Evolutionary conservation across 2,329 filamentous ascomycete genomes (phyloP).

Genomic region (Aureobasidium mangrovei): DNA sequence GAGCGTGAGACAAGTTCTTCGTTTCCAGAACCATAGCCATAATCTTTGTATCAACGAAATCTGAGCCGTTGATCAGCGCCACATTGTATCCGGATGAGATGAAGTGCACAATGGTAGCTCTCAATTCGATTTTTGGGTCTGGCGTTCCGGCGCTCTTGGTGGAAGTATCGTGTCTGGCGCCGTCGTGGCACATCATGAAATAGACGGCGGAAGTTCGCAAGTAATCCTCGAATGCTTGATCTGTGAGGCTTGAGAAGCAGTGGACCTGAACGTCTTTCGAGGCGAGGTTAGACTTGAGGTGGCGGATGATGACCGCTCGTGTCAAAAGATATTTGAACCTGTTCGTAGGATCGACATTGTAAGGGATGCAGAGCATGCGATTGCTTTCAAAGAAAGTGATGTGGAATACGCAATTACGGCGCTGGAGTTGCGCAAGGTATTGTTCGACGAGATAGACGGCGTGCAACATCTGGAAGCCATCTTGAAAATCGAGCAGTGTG

Average conservation of each 20-base stretch:
- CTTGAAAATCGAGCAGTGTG: constrained; percentile 55
- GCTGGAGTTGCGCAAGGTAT: constrained; percentile 52
- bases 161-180: constrained; percentile 27
- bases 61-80: constrained; percentile 54
- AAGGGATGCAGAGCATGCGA: constrained; percentile 48
- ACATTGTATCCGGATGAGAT: constrained; percentile 50
- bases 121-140: constrained; percentile 23
- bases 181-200: constrained; percentile 63
- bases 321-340: constrained; percentile 51
- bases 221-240: constrained; percentile 46
- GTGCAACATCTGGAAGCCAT: constrained; percentile 63
- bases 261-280: constrained; percentile 17
- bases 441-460: constrained; percentile 60
- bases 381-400: constrained; percentile 59
- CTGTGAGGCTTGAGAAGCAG: constrained; percentile 31
- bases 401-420: constrained; percentile 61
- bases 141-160: constrained; percentile 10
- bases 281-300: constrained; percentile 43
- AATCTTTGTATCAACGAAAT: constrained; percentile 56
- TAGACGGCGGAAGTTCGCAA: constrained; percentile 47
- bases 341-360: constrained; percentile 25
- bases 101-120: constrained; percentile 48
- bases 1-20: constrained; percentile 15
- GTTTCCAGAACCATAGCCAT: constrained; percentile 42
- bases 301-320: constrained; percentile 54